Percentiles rank a stretch among this genome's conserved stretches.
Evolutionary conservation across 257 asterid species (phyloP).

Genomic region (Nicotiana tomentosiformis): DNA sequence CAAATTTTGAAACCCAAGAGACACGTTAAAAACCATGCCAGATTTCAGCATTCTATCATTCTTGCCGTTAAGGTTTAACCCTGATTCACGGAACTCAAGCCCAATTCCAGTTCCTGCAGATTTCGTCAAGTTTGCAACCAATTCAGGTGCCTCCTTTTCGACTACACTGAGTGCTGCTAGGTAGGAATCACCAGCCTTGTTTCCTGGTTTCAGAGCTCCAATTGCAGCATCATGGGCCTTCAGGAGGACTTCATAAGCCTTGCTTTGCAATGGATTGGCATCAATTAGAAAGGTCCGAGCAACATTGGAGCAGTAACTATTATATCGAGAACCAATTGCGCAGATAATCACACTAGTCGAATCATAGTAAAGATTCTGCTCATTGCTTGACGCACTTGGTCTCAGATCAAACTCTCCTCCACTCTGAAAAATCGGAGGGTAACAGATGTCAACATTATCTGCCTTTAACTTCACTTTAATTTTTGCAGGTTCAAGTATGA

Average conservation of each 20-base stretch:
- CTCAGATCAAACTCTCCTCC: slow-evolving; percentile 31
- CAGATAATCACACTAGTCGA: slow-evolving; percentile 30
- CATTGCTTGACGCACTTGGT: slow-evolving; percentile 31
- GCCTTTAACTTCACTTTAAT: slow-evolving; percentile 31
- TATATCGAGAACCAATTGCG: slow-evolving; percentile 27
- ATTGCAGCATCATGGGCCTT: slow-evolving; percentile 26
- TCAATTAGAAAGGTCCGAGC: slow-evolving; percentile 26
- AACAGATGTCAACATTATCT: slow-evolving; percentile 30
- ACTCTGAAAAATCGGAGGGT: slow-evolving; percentile 30
- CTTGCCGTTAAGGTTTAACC: slow-evolving; percentile 22
- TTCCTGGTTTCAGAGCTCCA: slow-evolving; percentile 23
- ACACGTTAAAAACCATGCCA: slow-evolving; percentile 28
- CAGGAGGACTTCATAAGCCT: slow-evolving; percentile 27
- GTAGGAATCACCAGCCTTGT: slow-evolving; percentile 19
- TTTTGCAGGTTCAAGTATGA: slow-evolving; percentile 28
- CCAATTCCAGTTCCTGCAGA: slow-evolving; percentile 32
- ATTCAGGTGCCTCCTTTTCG: slow-evolving; percentile 29
- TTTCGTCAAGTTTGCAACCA: slow-evolving; percentile 19
- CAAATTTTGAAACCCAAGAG: slow-evolving; percentile 26
- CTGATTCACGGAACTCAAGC: slow-evolving; percentile 31
- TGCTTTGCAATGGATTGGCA: slow-evolving; percentile 24
- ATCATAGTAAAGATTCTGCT: slow-evolving; percentile 22
- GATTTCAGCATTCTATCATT: slow-evolving; percentile 20
- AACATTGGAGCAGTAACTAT: slow-evolving; percentile 28
- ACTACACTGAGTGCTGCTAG: slow-evolving; percentile 19